Evolutionary conservation across 495 filamentous ascomycete species (phyloP).

Genomic region (Penicilliopsis zonata): DNA sequence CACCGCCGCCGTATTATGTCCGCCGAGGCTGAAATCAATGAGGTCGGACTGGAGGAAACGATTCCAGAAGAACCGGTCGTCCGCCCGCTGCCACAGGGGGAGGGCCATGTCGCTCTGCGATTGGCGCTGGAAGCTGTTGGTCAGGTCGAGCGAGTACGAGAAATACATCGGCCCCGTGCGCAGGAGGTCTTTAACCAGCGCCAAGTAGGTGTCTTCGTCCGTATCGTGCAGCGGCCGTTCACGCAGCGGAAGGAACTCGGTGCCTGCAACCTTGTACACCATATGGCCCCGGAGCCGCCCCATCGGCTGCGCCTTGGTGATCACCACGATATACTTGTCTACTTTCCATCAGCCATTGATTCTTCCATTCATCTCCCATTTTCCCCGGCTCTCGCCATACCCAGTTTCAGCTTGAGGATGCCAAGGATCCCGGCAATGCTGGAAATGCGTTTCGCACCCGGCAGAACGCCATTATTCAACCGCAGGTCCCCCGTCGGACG

Average conservation of each 20-base stretch:
- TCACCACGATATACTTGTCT: slow-evolving; percentile 97
- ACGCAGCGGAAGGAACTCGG: slow-evolving; percentile 87
- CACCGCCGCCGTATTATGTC: slow-evolving; percentile 24
- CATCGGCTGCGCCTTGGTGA: slow-evolving; percentile 87
- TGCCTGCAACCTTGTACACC: slow-evolving; percentile 82
- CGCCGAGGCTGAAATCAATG: slow-evolving; percentile 64
- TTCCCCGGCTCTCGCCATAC: slow-evolving; percentile 31
- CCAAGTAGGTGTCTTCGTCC: slow-evolving; percentile 85
- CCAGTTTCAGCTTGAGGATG: slow-evolving; percentile 78
- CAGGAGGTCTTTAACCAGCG: slow-evolving; percentile 63
- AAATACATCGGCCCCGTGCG: slow-evolving; percentile 91
- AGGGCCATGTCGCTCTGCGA: slow-evolving; percentile 50
- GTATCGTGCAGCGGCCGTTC: slow-evolving; percentile 82
- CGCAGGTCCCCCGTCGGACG: slow-evolving; percentile 87
- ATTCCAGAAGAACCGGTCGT: slow-evolving; percentile 99
- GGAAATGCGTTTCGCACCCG: slow-evolving; percentile 69
- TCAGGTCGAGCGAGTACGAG: slow-evolving; percentile 90
- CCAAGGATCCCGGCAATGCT: slow-evolving; percentile 93
- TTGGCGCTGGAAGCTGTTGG: slow-evolving; percentile 90
- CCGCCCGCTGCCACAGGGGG: slow-evolving; percentile 84
- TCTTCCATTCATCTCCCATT: not conserved
- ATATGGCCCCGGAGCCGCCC: slow-evolving; percentile 85
- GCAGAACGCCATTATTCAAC: slow-evolving; percentile 62
- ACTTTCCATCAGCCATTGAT: slow-evolving; percentile 4
- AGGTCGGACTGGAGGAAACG: slow-evolving; percentile 81